phyloP scores from a whole-genome alignment of 257 asterid species.

The Ilex asprella region DNA sequence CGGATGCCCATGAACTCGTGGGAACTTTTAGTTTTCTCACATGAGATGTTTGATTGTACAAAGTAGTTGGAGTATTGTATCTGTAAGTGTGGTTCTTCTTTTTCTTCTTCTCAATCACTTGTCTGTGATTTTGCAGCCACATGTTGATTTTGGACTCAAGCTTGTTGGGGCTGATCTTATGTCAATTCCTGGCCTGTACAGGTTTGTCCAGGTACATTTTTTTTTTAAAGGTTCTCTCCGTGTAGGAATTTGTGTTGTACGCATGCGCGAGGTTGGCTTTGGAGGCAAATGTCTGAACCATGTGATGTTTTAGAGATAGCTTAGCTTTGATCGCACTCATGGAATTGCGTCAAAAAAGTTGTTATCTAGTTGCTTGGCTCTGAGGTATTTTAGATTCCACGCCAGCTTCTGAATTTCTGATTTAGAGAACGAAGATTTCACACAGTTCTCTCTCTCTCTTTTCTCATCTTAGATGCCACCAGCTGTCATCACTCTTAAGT shows the following conservation, averaged over 20 bases:
- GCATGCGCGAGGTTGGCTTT: not conserved
- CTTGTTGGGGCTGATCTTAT: conserved; percentile 91
- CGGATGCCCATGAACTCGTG: not conserved
- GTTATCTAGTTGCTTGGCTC: no score
- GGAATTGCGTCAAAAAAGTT: no score
- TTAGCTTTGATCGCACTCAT: no score
- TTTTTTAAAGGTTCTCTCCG: conserved; percentile 6
- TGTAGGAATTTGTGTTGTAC: not conserved
- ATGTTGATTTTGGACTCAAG: conserved; percentile 91
- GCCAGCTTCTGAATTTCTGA: no score
- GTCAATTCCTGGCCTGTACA: conserved; percentile 90
- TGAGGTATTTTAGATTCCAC: no score
- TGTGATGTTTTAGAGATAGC: no score
- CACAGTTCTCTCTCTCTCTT: no score
- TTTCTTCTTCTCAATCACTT: conserved; percentile 10
- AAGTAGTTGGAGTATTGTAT: not conserved
- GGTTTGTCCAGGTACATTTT: conserved; percentile 64
- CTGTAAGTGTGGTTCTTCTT: not conserved
- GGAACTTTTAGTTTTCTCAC: not conserved
- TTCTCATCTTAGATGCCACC: no score
- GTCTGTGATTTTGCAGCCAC: conserved; percentile 60
- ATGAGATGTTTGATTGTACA: not conserved
- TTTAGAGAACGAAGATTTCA: no score
- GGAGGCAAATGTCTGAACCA: no score
- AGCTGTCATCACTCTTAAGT: no score